phyloP scores from a whole-genome alignment of 148 eudicot genomes.

The Hydrangea macrophylla region DNA sequence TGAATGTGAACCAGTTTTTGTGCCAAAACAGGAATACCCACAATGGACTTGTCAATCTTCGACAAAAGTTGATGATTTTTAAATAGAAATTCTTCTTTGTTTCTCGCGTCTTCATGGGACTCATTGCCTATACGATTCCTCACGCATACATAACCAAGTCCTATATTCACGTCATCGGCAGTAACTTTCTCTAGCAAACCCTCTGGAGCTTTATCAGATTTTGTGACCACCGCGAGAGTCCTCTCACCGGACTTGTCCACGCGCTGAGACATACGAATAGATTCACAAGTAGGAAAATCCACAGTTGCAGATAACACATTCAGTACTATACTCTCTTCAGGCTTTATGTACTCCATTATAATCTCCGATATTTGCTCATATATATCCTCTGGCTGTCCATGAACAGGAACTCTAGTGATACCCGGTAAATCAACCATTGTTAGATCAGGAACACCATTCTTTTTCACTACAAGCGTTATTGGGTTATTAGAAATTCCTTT shows the following conservation, averaged over 20 bases:
- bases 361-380: conserved; percentile 42
- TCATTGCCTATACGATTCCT: too few species aligned
- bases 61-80: conserved; percentile 7
- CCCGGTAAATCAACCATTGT: conserved; percentile 58
- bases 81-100: conserved; percentile 10
- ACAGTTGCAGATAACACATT: too few species aligned
- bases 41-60: too few species aligned
- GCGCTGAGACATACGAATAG: too few species aligned
- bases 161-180: too few species aligned
- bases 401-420: conserved; percentile 44
- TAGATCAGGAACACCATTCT: conserved; percentile 42
- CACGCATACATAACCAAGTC: too few species aligned
- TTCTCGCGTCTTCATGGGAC: conserved; percentile 15
- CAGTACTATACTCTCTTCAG: too few species aligned
- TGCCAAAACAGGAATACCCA: conserved; percentile 51
- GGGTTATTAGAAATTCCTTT: too few species aligned
- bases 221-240: conserved; percentile 21
- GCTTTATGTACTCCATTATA: conserved; percentile 49
- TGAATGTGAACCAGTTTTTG: conserved; percentile 50
- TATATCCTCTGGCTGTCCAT: conserved; percentile 47
- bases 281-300: too few species aligned
- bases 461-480: conserved; percentile 23
- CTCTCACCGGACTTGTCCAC: too few species aligned
- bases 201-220: conserved; percentile 16
- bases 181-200: conserved; percentile 40